Evolutionary conservation across 176 grass and related monocot genomes (phyloP).

Genomic region (Cenchrus americanus): DNA sequence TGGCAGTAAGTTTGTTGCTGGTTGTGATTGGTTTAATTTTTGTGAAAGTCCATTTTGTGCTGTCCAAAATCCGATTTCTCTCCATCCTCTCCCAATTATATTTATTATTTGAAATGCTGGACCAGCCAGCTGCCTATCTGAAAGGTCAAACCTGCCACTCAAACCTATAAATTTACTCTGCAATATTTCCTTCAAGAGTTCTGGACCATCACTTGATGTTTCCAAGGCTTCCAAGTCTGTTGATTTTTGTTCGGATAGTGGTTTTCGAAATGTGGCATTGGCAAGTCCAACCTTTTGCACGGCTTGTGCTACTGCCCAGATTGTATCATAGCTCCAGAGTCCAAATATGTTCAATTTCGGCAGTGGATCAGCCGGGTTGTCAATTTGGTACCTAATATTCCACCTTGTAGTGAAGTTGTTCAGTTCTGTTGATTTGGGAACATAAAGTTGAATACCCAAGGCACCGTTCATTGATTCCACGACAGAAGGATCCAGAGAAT

Average conservation of each 20-base stretch:
- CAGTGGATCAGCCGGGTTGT: conserved; percentile 47
- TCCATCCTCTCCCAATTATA: conserved; percentile 33
- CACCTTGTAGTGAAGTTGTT: conserved; percentile 54
- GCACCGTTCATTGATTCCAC: conserved; percentile 51
- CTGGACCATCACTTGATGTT: conserved; percentile 46
- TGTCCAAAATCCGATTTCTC: conserved; percentile 56
- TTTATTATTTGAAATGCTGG: conserved; percentile 63
- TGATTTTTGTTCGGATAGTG: conserved; percentile 20
- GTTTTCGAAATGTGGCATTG: conserved; percentile 40
- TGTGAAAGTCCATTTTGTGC: conserved; percentile 29
- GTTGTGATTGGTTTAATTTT: neutral
- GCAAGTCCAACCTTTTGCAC: conserved; percentile 31
- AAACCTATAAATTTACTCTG: conserved; percentile 57
- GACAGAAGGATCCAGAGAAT: conserved; percentile 34
- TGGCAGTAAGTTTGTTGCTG: neutral
- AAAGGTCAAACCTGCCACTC: conserved; percentile 55
- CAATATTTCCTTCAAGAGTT: conserved; percentile 50
- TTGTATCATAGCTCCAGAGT: conserved; percentile 66
- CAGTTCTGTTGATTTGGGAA: conserved; percentile 44
- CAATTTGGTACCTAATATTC: conserved; percentile 52
- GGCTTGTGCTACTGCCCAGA: conserved; percentile 55
- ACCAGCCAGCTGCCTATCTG: conserved; percentile 48
- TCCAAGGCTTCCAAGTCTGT: conserved; percentile 26
- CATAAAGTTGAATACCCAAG: conserved; percentile 51
- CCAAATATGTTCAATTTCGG: conserved; percentile 41